Evolutionary conservation across 495 filamentous ascomycete genomes (phyloP), one percentile per base, ranked within the genome.

Genomic region (Pseudoneurospora amorphoporcata): DNA sequence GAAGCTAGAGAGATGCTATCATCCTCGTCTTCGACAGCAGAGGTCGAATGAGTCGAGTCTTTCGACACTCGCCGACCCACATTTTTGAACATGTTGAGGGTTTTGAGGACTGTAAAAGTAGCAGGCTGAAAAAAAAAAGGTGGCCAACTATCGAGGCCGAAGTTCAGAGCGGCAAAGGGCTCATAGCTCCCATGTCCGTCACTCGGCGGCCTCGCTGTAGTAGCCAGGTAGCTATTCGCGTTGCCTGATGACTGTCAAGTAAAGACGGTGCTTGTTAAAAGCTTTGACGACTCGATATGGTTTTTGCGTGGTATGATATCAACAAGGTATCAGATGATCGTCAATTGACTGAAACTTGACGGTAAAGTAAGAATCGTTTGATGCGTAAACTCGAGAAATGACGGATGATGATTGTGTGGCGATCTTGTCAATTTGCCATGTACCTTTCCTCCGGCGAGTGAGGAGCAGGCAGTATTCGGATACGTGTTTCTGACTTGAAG

Each of bases 1-100:
- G 90, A 92, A 2, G 85, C 88, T 16, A 92, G 72, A 17, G 90
- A 92, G 68, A 92, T 88, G 12, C 79, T 75, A 77, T 92, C 90
- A 65, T 86, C 83, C 68, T 88, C 87, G 68, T 68, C 69, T 23
- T 58, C 69, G 23, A 69, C 69, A 0, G 58, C 61, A 68, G 71
- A 58, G 17, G 6, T 23, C n/a, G 40, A 35, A 4, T 29, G 40
- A 69, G 35, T 45, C 16, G 23, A 41, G 68, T 69, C 68, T 29
- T 17, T 23, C 7, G 43, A 65, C 70, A 39, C 42, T 71, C 42
- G n/a, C 17, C 35, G 68, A 16, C 68, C 35, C 39, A 39, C 37
- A 14, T 69, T 19, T 39, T 65, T 39, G 53, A 71, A 70, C 72
- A 73, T 73, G 39, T n/a, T 58, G 69, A 17, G 19, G 47, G 12